Evolutionary conservation across 2,329 filamentous ascomycete species (phyloP), one percentile per base, ranked within the genome.

Genomic region (Colletotrichum salicis): DNA sequence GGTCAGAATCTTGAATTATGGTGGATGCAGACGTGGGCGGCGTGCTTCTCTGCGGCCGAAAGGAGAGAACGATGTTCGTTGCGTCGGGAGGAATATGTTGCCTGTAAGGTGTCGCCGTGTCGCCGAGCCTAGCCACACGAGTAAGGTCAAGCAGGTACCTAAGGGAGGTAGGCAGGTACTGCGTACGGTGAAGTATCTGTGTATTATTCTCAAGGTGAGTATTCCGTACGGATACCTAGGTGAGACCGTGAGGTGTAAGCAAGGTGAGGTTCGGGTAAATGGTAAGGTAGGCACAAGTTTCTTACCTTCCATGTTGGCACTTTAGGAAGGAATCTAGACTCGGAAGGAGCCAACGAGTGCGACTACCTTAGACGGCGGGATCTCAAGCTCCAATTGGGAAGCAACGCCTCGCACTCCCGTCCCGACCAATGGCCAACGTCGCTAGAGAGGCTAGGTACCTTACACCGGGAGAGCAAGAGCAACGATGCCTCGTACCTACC

Each of bases 1-100:
- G 62, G 67, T 70, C 67, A 70, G 33, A 13, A 37, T 37, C 19
- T 31, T 33, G 35, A n/a, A 27, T 59, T 41, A 22, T n/a, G 33
- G n/a, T 37, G 41, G 33, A 41, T 41, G 56, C 19, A 11, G 41
- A 22, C 41, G 56, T 22, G 33, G 33, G 15, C 15, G 29, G n/a
- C 6, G 15, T 35, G 27, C 24, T 57, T 29, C 55, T 31, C 60
- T 65, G 54, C 67, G 51, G 61, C 31, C 58, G 8, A 41, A 64
- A 54, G 61, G 41, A 65, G 61, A 60, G 66, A 27, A 27, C 8
- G 41, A 45, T 59, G 55, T 33, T 37, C 22, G 24, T 61, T 37
- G 62, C 52, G 52, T 29, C 55, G 13, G 58, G 27, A 68, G 51
- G 13, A 70, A 31, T 37, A 41, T 41, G 27, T 31, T 29, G 55